Conservation (phyloP, 805 yeast genomes). For the Metschnikowia matae region DNA sequence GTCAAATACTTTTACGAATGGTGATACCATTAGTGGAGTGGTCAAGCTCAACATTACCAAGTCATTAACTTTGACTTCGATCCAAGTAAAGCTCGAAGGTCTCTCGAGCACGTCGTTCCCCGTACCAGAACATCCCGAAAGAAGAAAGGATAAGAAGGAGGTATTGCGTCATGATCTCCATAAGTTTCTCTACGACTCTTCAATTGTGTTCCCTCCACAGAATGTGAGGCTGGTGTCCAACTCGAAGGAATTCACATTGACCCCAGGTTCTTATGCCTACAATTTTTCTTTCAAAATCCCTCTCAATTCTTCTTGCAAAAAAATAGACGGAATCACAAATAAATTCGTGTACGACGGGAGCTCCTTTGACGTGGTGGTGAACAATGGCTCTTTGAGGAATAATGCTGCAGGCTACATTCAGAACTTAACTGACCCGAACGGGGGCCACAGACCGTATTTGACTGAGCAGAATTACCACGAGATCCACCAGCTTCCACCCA, state of each 20-base stretch:
- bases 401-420: constrained; percentile 14
- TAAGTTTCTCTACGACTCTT: constrained; percentile 46
- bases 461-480: constrained; percentile 10
- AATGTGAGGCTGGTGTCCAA: constrained; percentile 42
- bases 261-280: constrained; percentile 49
- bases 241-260: constrained; percentile 42
- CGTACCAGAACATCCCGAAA: constrained; percentile 20
- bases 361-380: constrained; percentile 26
- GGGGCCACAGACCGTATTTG: neutral
- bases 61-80: constrained; percentile 41
- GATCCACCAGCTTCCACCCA: constrained; percentile 14
- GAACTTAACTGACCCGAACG: neutral
- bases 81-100: constrained; percentile 53
- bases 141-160: constrained; percentile 15
- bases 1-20: constrained; percentile 44
- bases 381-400: constrained; percentile 28
- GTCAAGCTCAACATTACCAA: constrained; percentile 37
- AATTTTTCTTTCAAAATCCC: constrained; percentile 48
- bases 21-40: constrained; percentile 41
- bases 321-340: constrained; percentile 32
- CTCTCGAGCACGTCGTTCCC: constrained; percentile 35
- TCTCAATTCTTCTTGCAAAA: constrained; percentile 30
- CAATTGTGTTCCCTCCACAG: constrained; percentile 50
- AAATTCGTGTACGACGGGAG: constrained; percentile 28
- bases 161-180: constrained; percentile 36